Conservation (phyloP, 75 land plant species). For the Sequoia sempervirens region DNA sequence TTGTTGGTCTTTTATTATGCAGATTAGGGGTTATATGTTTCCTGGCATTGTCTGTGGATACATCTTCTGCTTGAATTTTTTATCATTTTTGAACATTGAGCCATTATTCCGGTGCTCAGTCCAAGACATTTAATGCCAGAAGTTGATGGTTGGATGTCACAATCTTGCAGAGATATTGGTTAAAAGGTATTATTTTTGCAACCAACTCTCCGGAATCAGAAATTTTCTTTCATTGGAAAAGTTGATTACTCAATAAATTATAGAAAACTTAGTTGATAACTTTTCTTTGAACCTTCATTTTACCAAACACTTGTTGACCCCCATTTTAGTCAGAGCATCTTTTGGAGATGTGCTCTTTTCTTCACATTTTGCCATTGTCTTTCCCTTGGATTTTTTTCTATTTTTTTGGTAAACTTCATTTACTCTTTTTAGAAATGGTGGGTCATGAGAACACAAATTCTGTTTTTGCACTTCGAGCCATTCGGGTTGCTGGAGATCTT, state of each 20-base stretch:
- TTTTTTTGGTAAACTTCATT: not conserved
- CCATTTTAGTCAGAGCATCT: not conserved
- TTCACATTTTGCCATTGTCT: not conserved
- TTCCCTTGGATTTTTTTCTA: not conserved
- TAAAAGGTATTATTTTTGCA: not conserved
- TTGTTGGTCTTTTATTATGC: not conserved
- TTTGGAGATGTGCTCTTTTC: not conserved
- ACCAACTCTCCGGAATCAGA: not conserved
- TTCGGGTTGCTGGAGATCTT: not conserved
- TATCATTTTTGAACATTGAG: not conserved
- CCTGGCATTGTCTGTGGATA: not conserved
- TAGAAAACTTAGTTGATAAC: not conserved
- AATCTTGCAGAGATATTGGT: not conserved
- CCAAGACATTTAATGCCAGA: not conserved
- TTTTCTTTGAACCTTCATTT: not conserved
- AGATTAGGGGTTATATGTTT: not conserved
- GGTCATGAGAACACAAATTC: constrained; percentile 4
- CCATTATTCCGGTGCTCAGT: not conserved
- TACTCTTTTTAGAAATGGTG: not conserved
- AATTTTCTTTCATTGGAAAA: not conserved
- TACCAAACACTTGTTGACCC: not conserved
- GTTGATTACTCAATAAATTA: not conserved
- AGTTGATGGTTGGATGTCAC: constrained; percentile 7
- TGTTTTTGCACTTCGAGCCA: constrained; percentile 4
- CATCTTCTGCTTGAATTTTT: not conserved